Conservation (phyloP, 805 yeast species). For the Ogataea angusta region DNA sequence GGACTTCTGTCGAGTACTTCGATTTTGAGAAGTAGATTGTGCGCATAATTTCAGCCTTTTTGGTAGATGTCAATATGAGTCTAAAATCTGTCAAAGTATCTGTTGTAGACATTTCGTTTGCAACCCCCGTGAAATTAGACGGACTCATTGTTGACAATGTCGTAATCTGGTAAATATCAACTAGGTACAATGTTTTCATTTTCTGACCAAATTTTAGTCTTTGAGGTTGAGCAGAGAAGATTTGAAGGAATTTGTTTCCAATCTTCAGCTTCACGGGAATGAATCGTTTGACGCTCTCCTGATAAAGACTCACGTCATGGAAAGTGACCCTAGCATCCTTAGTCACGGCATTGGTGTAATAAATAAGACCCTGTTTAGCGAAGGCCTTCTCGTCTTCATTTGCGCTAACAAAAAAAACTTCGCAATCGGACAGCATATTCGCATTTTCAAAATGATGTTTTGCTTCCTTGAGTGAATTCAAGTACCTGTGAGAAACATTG, state of each 20-base stretch:
- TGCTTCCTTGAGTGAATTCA: slow-evolving; percentile 9
- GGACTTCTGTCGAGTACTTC: slow-evolving; percentile 30
- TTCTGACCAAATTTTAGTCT: slow-evolving; percentile 37
- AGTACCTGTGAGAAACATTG: slow-evolving; percentile 41
- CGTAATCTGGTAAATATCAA: slow-evolving; percentile 42
- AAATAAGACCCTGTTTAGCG: slow-evolving; percentile 43
- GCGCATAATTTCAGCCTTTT: slow-evolving; percentile 63
- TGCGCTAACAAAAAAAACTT: slow-evolving; percentile 40
- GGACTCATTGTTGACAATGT: slow-evolving; percentile 40
- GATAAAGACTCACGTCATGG: slow-evolving; percentile 51
- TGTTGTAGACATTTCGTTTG: slow-evolving; percentile 47
- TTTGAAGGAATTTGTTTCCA: slow-evolving; percentile 67
- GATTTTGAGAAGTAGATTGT: slow-evolving; percentile 66
- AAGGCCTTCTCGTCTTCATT: slow-evolving; percentile 43
- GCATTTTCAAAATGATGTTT: slow-evolving; percentile 8
- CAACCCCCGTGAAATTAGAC: slow-evolving; percentile 42
- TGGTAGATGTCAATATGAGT: slow-evolving; percentile 45
- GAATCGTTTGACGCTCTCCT: slow-evolving; percentile 45
- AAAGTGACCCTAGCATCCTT: slow-evolving; percentile 51
- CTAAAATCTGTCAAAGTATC: slow-evolving; percentile 33
- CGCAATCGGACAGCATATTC: slow-evolving; percentile 11
- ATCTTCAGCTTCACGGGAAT: slow-evolving; percentile 61
- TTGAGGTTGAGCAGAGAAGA: slow-evolving; percentile 43
- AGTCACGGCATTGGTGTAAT: slow-evolving; percentile 39
- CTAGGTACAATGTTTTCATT: slow-evolving; percentile 35